Base-by-base conservation (phyloP, 1,139 yeast genomes). In the Taphrina flavorubra region DNA sequence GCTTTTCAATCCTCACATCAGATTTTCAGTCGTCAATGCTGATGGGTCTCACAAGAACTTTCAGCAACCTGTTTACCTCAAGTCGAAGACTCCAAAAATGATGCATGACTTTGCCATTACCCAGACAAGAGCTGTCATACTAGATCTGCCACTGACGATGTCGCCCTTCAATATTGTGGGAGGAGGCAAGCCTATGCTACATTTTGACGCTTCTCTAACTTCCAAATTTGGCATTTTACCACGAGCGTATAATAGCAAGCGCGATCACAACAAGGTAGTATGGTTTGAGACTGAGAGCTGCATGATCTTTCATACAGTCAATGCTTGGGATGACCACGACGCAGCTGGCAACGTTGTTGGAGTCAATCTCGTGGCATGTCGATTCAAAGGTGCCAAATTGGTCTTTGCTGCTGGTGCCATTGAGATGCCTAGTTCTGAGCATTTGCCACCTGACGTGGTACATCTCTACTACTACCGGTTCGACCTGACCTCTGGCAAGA, bases 91-190 rank as follows among this genome's bases (percentile, higher is more conserved):
- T 25, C 69, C 69, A 16, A 60, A 66, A 16, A 66, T 66, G 69
- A 66, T 66, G 69, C 69, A 66, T 36, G 69, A 66, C 34, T 66
- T 66, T 53, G 69, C 69, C 47, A 46, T 59, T 34, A 66, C 69
- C 2, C 65, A 66, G 14, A 55, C 59, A 37, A 57, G 56, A 31
- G 56, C 58, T 7, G 55, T 66, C 13, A 18, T 66, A 14, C 37
- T 66, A 16, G 69, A 66, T 47, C 57, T 59, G 47, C 69, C 69
- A 7, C 40, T 66, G 40, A 59, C 69, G 14, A 59, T 66, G 65
- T 66, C 69, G n/a, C 69, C 69, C 4, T 66, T 66, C 65, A 65
- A 65, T 49, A 53, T 46, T 34, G 62, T 66, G 31, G 51, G 44
- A 6, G 56, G 63, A 8, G 65, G 61, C 37, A 53, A 46, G n/a